These are phyloP conservation scores for Auxenochlorella protothecoides DNA, from an alignment of 139 green algal species.

Conservation along the genomic window DNA sequence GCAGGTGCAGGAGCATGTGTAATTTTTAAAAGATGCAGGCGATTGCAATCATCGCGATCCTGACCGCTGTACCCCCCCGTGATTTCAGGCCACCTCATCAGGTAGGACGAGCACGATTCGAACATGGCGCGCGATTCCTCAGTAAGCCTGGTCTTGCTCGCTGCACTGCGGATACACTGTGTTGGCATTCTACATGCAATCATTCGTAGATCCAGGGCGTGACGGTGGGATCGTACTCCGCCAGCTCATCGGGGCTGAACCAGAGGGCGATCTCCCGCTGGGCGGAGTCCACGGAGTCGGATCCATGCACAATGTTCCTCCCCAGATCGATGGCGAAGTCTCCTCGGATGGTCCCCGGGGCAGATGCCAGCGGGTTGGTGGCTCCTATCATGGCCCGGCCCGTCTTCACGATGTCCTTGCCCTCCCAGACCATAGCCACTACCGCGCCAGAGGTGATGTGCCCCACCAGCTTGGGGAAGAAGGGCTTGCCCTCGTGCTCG, in stretches of 20 bases:
- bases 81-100: no score
- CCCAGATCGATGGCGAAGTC: constrained; percentile 56
- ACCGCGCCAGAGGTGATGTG: constrained; percentile 48
- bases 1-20: no score
- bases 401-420: constrained; percentile 52
- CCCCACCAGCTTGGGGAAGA: constrained; percentile 51
- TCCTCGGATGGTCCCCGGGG: constrained; percentile 63
- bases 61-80: no score
- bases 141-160: neutral
- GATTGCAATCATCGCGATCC: neutral
- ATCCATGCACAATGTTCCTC: constrained; percentile 66
- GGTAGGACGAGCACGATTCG: no score
- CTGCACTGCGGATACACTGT: neutral
- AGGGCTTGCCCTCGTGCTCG: constrained; percentile 41
- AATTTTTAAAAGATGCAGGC: no score
- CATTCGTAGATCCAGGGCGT: constrained; percentile 58
- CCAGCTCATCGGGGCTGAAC: constrained; percentile 53
- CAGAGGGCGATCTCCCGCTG: constrained; percentile 63
- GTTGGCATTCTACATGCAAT: constrained; percentile 7
- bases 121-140: neutral
- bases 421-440: constrained; percentile 56
- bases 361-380: constrained; percentile 61
- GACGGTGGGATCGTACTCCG: constrained; percentile 29
- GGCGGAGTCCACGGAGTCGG: constrained; percentile 46
- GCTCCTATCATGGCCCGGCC: constrained; percentile 67